Evolutionary conservation across 2,329 filamentous ascomycete species (phyloP), one percentile per base, ranked within the genome.

Genomic region (Tolypocladium album): DNA sequence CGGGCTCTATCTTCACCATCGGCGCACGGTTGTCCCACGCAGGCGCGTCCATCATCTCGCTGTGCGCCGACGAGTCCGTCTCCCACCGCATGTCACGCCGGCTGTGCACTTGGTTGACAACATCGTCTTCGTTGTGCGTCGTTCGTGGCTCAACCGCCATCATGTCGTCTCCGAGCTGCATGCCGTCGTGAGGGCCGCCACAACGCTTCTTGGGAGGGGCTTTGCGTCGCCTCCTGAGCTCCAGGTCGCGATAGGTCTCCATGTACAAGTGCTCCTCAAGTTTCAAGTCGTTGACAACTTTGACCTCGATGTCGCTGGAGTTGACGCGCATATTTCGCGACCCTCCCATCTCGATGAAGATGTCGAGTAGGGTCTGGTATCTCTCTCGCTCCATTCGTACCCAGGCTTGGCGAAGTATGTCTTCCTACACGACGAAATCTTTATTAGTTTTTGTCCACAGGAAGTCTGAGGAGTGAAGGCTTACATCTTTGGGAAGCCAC

Each of bases 401-500:
- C 66, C 74, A 78, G 11, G 78, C 78, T 55, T 75, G 68, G n/a
- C 64, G 64, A 1, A 80, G 67, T 31, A 76, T 58, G 2, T 77
- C 69, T 17, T 75, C 69, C 79, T 81, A 45, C 58, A 52, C 2
- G 47, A 27, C 24, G 27, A 24, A 34, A 27, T 27, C 6, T 47
- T 12, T 27, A 12, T 52, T 34, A 52, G 47, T 34, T 6, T 5
- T 24, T 31, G 8, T 34, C 3, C 9, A 52, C 17, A 15, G 15
- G 1, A n/a, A 2, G 27, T 3, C 20, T 52, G 8, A n/a, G 27
- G 15, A 38, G 12, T 17, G 40, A 20, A 38, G 34, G 36, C 81
- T 76, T 70, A 83, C 82, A 71, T 84, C 82, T 62, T 65, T 67
- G 12, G 70, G 63, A 2, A 79, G 74, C 81, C 81, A 84, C 1